Evolutionary conservation across 805 yeast genomes (phyloP), one percentile per base, ranked within the genome.

Genomic region (Starmerella stigmatis): DNA sequence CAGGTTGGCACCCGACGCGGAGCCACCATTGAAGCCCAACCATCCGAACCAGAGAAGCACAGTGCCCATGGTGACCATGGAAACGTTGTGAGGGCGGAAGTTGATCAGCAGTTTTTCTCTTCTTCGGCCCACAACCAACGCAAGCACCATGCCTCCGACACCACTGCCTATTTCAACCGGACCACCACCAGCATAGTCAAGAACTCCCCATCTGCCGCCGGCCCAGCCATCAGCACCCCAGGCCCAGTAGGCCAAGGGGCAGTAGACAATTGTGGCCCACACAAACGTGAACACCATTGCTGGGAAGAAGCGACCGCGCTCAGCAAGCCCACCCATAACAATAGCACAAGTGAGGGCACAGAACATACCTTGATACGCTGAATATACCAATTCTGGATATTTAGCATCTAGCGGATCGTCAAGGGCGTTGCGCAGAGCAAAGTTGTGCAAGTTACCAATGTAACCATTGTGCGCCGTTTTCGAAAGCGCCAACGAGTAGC

Each of bases 141-240:
- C 60, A 38, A 63, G 59, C 5, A 84, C 94, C 56, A 89, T 79
- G 1, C 95, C 96, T 28, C 86, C 82, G 20, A 86, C 81, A 49
- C 97, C 97, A 20, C 94, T 79, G 25, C 84, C 72, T 46, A 92
- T 85, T 63, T 89, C 97, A 22, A 89, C 96, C 0, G 96, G 94
- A 0, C 96, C 96, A 46, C 97, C 97, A 25, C 98, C 98, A 20
- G 98, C 98, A 63, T 84, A 89, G 62, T 89, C 98, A 42, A 89
- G 69, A 1, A 80, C 97, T 5, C 94, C 96, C 78, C 94, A 89
- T 55, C 77, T 71, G 54, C 72, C 73, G 15, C 61, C 62, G 29
- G 95, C 95, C 97, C 97, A 89, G 31, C 98, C 97, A 37, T 79
- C 79, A 1, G 83, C 60, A 46, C 86, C 81, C 97, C 97, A 89